Percentiles rank a stretch among this genome's conserved stretches.
Evolutionary conservation across 768 basidiomycete species (phyloP).

Genomic region (Xerocomellus intermedius): DNA sequence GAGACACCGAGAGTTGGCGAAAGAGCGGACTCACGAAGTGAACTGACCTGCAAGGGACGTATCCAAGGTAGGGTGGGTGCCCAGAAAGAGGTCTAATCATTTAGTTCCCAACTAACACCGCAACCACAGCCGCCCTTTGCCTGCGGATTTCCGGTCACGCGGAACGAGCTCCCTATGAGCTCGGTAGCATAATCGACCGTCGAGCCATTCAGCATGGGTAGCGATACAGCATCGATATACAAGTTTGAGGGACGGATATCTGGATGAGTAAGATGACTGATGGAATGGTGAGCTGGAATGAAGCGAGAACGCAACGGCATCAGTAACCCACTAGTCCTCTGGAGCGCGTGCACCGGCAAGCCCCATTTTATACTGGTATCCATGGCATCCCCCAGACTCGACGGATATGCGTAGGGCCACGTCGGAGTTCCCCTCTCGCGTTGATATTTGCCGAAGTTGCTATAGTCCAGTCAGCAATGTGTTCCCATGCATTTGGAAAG

Average conservation of each 20-base stretch:
- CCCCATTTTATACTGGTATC: conserved; percentile 94
- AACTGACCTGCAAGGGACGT: background rate
- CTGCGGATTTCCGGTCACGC: conserved; percentile 82
- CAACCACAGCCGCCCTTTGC: conserved; percentile 94
- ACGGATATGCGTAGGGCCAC: conserved; percentile 80
- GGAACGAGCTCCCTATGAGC: conserved; percentile 90
- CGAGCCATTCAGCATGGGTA: conserved; percentile 82
- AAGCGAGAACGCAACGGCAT: background rate
- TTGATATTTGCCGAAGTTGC: conserved; percentile 72
- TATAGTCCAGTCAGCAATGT: conserved; percentile 29
- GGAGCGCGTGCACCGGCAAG: conserved; percentile 57
- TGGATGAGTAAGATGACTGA: conserved; percentile 72
- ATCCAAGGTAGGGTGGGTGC: background rate
- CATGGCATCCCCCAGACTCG: conserved; percentile 95
- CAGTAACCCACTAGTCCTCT: conserved; percentile 82
- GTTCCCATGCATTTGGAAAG: background rate
- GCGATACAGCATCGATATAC: conserved; percentile 82
- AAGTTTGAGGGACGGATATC: conserved; percentile 70
- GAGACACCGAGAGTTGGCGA: background rate
- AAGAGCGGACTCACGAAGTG: background rate
- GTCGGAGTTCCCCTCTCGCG: conserved; percentile 57
- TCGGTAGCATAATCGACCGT: conserved; percentile 92
- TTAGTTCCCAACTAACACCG: conserved; percentile 84
- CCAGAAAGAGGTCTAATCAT: background rate
- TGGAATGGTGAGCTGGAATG: background rate